Base-by-base conservation (phyloP, 345 rosid genomes). In the Limnanthes douglasii region DNA sequence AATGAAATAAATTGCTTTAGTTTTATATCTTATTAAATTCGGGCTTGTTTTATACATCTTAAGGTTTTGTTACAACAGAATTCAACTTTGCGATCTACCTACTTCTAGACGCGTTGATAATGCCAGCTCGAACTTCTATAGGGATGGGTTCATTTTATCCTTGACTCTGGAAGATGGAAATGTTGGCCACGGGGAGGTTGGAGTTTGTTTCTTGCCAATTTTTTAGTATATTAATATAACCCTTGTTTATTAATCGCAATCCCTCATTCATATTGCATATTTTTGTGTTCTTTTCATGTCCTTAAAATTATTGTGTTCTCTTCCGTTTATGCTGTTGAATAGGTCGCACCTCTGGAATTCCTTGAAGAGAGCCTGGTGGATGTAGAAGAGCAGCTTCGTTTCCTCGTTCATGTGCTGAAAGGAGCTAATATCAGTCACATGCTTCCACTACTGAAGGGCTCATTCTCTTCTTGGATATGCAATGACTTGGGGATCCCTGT, bases 291-390 rank as follows among this genome's bases (percentile, higher is more conserved):
- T n/a, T n/a, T n/a, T n/a, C n/a, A n/a, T 20, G 15, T 26, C 43
- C 41, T 31, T 20, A 27, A 50, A 20, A 25, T 44, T 42, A 44
- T 62, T 38, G 31, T 38, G 8, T 24, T 4, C 17, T 47, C 7
- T 39, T 43, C 27, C 28, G 11, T 43, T 47, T 37, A n/a, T n/a
- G n/a, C n/a, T n/a, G 30, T 48, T 58, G 52, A 45, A 43, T 75
- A 88, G 97, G 93, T 88, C 60, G 88, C 95, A 37, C 97, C 95
- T 50, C 56, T 88, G 48, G 77, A 75, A 56, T 70, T 63, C 43
- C 74, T 56, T 43, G 34, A 56, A 50, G 95, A 82, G 60, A 76
- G 55, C 43, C 53, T 75, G 45, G 36, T 56, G 57, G 90, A 82
- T 60, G 80, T 68, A 11, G 95, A 88, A 70, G 86, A 66, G 65